Conservation (phyloP, 2,329 filamentous ascomycete species). For the Talaromyces pinophilus region DNA sequence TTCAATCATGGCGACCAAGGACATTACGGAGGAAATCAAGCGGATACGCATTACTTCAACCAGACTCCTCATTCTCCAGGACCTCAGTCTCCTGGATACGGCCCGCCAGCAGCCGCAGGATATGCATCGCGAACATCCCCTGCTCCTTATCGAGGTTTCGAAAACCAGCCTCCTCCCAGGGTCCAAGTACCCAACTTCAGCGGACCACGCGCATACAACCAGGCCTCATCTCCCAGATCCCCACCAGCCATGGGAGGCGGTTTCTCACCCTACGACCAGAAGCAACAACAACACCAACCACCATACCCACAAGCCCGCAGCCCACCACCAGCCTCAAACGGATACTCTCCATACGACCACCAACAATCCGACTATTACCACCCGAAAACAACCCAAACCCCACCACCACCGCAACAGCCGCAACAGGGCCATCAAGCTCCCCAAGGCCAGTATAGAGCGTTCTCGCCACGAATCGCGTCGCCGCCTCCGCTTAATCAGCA, state of each 20-base stretch:
- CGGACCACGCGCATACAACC: conserved; percentile 17
- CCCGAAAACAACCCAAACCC: conserved; percentile 8
- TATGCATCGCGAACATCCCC: conserved; percentile 17
- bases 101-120: not conserved
- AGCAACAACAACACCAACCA: conserved; percentile 17
- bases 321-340: conserved; percentile 12
- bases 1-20: conserved; percentile 1
- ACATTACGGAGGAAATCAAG: not conserved
- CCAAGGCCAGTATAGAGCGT: conserved; percentile 7
- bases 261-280: conserved; percentile 20
- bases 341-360: conserved; percentile 16
- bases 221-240: conserved; percentile 17
- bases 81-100: conserved; percentile 14
- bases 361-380: conserved; percentile 4
- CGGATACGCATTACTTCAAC: conserved; percentile 17
- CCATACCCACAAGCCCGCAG: conserved; percentile 11
- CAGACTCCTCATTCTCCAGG: conserved; percentile 18
- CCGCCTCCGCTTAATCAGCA: conserved; percentile 11
- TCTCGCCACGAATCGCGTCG: conserved; percentile 17
- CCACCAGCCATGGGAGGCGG: conserved; percentile 18
- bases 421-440: not conserved
- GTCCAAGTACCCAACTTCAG: conserved; percentile 20
- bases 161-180: conserved; percentile 22
- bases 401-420: conserved; percentile 8
- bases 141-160: conserved; percentile 21